Conservation (phyloP, 441 rosid species). For the Breynia disticha region DNA sequence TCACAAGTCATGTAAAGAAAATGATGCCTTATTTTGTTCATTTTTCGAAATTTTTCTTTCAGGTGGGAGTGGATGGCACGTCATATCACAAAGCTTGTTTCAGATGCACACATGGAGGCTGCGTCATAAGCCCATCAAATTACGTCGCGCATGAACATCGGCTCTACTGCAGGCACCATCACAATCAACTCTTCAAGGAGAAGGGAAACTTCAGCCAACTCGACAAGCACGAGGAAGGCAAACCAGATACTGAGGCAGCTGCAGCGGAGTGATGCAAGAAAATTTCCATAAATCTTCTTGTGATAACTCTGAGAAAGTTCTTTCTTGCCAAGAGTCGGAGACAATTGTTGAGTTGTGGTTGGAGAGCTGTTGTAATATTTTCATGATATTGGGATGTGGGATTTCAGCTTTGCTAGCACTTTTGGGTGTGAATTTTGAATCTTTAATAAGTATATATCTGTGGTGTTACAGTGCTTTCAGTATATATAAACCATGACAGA, state of each 20-base stretch:
- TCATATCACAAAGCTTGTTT: slow-evolving; percentile 59
- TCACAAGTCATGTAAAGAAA: too few species aligned
- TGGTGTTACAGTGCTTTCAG: too few species aligned
- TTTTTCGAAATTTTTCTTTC: slow-evolving; percentile 10
- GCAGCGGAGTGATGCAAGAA: slow-evolving; percentile 19
- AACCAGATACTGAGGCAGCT: slow-evolving; percentile 22
- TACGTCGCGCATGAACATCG: slow-evolving; percentile 59
- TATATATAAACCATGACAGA: too few species aligned
- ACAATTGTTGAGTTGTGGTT: slow-evolving; percentile 17
- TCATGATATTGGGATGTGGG: slow-evolving; percentile 5
- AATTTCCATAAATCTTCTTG: not conserved
- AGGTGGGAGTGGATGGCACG: slow-evolving; percentile 65
- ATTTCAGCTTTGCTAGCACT: slow-evolving; percentile 9
- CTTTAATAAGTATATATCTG: slow-evolving; percentile 11
- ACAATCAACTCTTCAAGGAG: slow-evolving; percentile 59
- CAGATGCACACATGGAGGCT: slow-evolving; percentile 68
- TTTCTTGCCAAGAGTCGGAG: slow-evolving; percentile 8
- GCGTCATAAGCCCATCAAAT: slow-evolving; percentile 56
- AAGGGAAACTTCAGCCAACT: slow-evolving; percentile 78
- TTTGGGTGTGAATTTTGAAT: slow-evolving; percentile 20
- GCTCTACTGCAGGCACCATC: slow-evolving; percentile 66
- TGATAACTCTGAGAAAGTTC: slow-evolving; percentile 5
- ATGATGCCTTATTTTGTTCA: not conserved
- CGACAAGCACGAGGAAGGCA: slow-evolving; percentile 30
- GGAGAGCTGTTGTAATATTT: slow-evolving; percentile 10